Conservation (phyloP, 441 rosid species). For the Sinapis alba region DNA sequence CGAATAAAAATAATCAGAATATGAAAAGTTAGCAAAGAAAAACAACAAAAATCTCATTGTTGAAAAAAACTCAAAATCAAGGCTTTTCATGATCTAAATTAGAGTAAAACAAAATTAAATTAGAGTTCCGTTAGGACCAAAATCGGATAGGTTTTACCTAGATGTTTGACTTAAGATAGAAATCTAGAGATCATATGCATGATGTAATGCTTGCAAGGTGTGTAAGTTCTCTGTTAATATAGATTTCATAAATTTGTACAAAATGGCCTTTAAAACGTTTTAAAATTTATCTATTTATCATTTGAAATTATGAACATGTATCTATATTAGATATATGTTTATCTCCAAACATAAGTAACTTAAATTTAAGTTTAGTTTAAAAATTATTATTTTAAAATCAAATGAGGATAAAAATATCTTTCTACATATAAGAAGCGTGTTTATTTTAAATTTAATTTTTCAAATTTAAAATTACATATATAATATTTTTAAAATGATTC, state of each 20-base stretch:
- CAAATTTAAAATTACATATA: neutral
- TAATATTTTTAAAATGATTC: neutral
- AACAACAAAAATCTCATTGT: neutral
- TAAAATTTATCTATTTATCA: neutral
- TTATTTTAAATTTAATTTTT: no score
- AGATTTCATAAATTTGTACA: neutral
- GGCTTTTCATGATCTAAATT: neutral
- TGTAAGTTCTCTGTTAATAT: neutral
- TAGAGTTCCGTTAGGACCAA: neutral
- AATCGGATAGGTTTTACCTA: neutral
- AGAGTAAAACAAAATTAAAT: no score
- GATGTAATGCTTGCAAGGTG: neutral
- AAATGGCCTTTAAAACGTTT: neutral
- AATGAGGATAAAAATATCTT: neutral
- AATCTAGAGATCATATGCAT: neutral
- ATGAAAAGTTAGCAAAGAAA: neutral
- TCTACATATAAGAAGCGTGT: neutral
- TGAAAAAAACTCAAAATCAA: neutral
- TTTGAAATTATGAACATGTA: neutral
- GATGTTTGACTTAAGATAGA: neutral
- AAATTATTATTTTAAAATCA: neutral
- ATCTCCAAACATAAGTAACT: neutral
- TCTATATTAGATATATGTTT: neutral
- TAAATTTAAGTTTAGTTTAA: neutral
- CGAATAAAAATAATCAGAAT: neutral